Conservation (phyloP, 2,329 filamentous ascomycete species). For the Penicillium sclerotiorum region DNA sequence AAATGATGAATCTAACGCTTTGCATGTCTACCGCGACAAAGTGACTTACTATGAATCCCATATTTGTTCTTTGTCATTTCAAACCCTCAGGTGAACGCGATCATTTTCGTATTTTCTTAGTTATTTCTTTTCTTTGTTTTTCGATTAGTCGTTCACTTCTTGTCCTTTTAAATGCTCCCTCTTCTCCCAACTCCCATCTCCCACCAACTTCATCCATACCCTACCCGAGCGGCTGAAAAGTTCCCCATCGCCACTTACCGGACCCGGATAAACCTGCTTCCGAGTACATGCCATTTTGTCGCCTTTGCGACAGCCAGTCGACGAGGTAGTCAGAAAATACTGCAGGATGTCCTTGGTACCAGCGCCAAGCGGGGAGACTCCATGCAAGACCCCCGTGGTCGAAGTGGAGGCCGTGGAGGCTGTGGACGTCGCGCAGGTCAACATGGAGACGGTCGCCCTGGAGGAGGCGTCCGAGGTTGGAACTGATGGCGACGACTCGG, state of each 20-base stretch:
- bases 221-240: too few species aligned
- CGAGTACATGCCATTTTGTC: conserved; percentile 32
- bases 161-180: conserved; percentile 37
- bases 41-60: too few species aligned
- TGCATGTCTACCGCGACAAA: conserved; percentile 28
- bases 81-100: too few species aligned
- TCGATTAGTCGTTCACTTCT: neutral
- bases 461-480: conserved; percentile 39
- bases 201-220: neutral
- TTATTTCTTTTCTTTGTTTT: neutral
- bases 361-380: conserved; percentile 36
- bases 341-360: conserved; percentile 44
- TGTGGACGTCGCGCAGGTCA: conserved; percentile 31
- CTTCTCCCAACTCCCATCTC: conserved; percentile 7
- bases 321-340: conserved; percentile 33
- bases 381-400: conserved; percentile 39
- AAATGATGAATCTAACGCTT: conserved; percentile 21
- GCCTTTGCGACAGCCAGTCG: conserved; percentile 29
- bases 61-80: neutral
- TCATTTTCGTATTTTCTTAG: conserved; percentile 11
- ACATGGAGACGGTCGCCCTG: conserved; percentile 31
- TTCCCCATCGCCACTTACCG: conserved; percentile 24
- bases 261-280: conserved; percentile 34
- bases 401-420: conserved; percentile 40
- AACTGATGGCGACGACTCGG: conserved; percentile 40